A percentile compares a stretch with the other conserved stretches of the same genome.
Conservation (phyloP, 371 early-diverging fungal species). For the Sanchytrium tribonematis region DNA sequence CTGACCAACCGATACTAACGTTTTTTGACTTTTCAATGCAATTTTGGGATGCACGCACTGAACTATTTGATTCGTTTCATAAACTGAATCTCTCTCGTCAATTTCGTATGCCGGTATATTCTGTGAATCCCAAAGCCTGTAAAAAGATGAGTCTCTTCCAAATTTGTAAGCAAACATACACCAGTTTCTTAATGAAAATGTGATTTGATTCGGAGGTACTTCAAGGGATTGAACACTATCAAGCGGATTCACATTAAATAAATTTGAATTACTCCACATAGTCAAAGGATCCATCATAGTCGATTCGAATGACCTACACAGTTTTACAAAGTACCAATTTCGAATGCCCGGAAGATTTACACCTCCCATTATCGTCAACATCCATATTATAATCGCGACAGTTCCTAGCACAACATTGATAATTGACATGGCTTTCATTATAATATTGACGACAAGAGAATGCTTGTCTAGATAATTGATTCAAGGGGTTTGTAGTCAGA, state of each 20-base stretch:
- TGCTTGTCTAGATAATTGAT: not conserved
- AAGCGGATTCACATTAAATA: not conserved
- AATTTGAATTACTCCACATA: too few relatives aligned
- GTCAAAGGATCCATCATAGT: not conserved
- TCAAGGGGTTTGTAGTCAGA: not conserved
- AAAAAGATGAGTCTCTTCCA: too few relatives aligned
- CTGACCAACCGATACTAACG: not conserved
- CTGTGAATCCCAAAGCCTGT: not conserved
- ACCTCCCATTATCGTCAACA: not conserved
- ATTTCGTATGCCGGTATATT: not conserved
- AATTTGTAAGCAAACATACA: not conserved
- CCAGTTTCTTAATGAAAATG: not conserved
- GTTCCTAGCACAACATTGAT: not conserved
- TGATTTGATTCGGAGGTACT: not conserved
- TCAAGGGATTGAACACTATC: not conserved
- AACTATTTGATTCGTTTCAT: not conserved
- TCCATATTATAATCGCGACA: not conserved
- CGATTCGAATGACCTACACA: not conserved
- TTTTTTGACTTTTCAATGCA: not conserved
- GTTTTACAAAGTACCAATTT: not conserved
- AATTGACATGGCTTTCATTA: not conserved
- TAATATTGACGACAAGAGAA: not conserved
- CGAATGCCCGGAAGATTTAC: not conserved
- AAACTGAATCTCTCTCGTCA: not conserved
- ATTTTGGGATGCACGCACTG: not conserved